A percentile compares a stretch with the other conserved stretches of the same genome.
Evolutionary conservation across 2,329 filamentous ascomycete species (phyloP).

Genomic region (Aspergillus unguis): DNA sequence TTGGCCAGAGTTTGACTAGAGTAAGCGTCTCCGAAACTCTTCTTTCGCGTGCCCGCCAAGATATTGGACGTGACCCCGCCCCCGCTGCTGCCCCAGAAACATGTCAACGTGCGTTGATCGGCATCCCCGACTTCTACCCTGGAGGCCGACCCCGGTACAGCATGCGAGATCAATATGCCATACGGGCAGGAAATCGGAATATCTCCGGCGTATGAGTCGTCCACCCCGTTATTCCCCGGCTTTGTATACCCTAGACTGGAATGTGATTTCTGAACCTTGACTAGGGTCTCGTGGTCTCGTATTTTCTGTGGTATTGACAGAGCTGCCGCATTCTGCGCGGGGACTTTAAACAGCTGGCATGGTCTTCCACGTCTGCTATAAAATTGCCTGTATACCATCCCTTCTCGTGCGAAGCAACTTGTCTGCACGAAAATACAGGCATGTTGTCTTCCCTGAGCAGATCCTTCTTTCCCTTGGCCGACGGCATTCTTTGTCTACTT

Average conservation of each 20-base stretch:
- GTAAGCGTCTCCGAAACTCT: slow-evolving; percentile 11
- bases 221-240: slow-evolving; percentile 4
- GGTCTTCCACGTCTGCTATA: not conserved
- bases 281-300: slow-evolving; percentile 5
- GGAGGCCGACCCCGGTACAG: no score
- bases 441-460: not conserved
- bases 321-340: not conserved
- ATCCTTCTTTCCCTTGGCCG: slow-evolving; percentile 5
- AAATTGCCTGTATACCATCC: no score
- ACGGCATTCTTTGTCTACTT: slow-evolving; percentile 4
- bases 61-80: not conserved
- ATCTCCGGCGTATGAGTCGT: not conserved
- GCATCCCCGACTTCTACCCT: not conserved
- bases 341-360: not conserved
- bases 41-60: slow-evolving; percentile 1
- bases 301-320: not conserved
- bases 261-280: not conserved
- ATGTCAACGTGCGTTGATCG: not conserved
- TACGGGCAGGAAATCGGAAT: slow-evolving; percentile 2
- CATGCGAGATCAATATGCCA: no score
- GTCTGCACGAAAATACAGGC: not conserved
- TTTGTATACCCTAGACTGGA: not conserved
- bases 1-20: slow-evolving; percentile 8
- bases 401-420: no score
- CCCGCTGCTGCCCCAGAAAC: not conserved